Conservation (phyloP, 768 basidiomycete species). For the Trametes punicea region DNA sequence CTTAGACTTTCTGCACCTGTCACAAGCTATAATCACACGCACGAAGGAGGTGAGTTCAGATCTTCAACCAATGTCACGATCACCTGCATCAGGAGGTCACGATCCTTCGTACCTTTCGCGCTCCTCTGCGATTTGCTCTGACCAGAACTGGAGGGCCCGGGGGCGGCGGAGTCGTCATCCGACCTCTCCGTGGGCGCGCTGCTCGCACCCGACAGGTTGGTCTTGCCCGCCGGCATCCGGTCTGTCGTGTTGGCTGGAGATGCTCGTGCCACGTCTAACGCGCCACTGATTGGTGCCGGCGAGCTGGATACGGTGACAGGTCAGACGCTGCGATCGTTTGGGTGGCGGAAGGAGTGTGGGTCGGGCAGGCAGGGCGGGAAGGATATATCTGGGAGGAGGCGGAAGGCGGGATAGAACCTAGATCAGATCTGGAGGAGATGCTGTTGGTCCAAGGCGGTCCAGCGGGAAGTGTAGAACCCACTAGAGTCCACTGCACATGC, state of each 20-base stretch:
- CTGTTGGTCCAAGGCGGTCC: constrained; percentile 11
- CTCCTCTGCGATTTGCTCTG: constrained; percentile 10
- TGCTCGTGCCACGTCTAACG: too few relatives aligned
- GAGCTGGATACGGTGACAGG: too few relatives aligned
- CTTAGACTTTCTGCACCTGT: constrained; percentile 85
- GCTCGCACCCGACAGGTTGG: neutral
- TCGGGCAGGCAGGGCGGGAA: too few relatives aligned
- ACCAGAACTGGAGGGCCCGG: neutral
- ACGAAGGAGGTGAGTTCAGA: neutral
- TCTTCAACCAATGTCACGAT: too few relatives aligned
- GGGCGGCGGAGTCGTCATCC: constrained; percentile 2
- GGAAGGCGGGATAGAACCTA: neutral
- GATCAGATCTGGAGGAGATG: neutral
- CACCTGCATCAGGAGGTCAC: too few relatives aligned
- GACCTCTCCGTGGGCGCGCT: neutral
- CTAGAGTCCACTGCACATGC: too few relatives aligned
- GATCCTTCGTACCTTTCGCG: constrained; percentile 14
- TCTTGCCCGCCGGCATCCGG: neutral
- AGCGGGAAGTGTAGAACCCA: neutral
- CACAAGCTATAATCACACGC: constrained; percentile 56
- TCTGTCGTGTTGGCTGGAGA: neutral
- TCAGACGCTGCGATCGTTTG: too few relatives aligned
- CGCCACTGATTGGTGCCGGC: too few relatives aligned
- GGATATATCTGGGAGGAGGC: neutral
- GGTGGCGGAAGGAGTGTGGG: too few relatives aligned